Evolutionary conservation across 345 rosid genomes (phyloP), one percentile per base, ranked within the genome.

Genomic region (Isatis tinctoria): DNA sequence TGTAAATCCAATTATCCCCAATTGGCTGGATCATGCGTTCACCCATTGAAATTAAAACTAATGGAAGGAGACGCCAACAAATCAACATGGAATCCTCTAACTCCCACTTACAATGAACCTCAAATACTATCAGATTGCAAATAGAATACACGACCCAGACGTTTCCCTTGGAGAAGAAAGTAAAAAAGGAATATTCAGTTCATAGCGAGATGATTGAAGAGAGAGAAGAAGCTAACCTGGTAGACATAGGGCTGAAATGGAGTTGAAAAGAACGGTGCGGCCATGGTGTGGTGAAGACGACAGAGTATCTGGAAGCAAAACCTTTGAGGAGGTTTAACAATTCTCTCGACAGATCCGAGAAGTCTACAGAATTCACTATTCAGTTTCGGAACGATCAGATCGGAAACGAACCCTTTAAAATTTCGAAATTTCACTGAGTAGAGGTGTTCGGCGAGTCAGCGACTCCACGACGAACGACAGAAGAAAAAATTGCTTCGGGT

Each of bases 201-300:
- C 44, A 28, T 8, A 40, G 43, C 53, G 17, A 62, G 2, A 56
- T 16, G n/a, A 32, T 5, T 1, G 26, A 40, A 8, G 24, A 36
- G 67, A 36, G 43, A 59, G 26, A 67, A 57, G 59, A 26, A 51
- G 45, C 41, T 28, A 68, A 90, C 99, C 98, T 95, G 99, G 70
- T 95, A 92, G 53, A 95, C 94, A 53, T 90, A 92, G 16, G 98
- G 99, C 81, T 95, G 99, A 82, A 95, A 86, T 73, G 99, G 99
- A 60, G 97, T 95, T 0, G 97, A 84, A 82, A 95, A 95, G 74
- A 92, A 95, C 26, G 99, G 97, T 20, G 99, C 97, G 28, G 99
- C 97, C 98, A 95, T 95, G 60, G 58, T 36, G 72, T 43, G 72
- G 74, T 32, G 64, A 49, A 47, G 66, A 59, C 70, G 33, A 35